Conservation (phyloP, 129 eudicot genomes). For the Sambucus nigra region DNA sequence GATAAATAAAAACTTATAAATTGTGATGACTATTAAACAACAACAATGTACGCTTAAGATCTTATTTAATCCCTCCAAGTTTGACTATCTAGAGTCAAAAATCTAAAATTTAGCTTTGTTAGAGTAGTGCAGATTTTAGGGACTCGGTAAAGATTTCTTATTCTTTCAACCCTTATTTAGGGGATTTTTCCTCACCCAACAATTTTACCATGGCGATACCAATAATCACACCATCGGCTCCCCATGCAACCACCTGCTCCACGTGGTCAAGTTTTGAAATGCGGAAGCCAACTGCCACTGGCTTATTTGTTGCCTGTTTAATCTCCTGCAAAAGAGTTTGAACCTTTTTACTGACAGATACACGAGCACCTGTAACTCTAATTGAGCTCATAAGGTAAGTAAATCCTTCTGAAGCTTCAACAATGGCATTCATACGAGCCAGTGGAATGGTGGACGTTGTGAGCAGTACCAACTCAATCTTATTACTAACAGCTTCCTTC, state of each 20-base stretch:
- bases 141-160: slow-evolving; percentile 51
- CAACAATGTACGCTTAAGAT: too few species aligned
- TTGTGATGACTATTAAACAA: too few species aligned
- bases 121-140: slow-evolving; percentile 54
- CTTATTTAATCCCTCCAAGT: too few species aligned
- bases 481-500: too few species aligned
- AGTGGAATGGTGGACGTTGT: too few species aligned
- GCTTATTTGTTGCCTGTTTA: slow-evolving; percentile 52
- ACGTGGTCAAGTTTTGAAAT: slow-evolving; percentile 95
- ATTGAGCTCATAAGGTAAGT: slow-evolving; percentile 23
- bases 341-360: slow-evolving; percentile 33
- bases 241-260: slow-evolving; percentile 89
- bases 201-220: slow-evolving; percentile 92
- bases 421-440: too few species aligned
- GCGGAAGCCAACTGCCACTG: slow-evolving; percentile 97
- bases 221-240: slow-evolving; percentile 97
- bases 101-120: slow-evolving; percentile 1
- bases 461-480: too few species aligned
- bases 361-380: slow-evolving; percentile 52
- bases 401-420: too few species aligned
- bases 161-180: slow-evolving; percentile 70
- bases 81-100: too few species aligned
- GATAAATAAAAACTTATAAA: too few species aligned
- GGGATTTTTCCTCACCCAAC: slow-evolving; percentile 72
- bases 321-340: slow-evolving; percentile 31